These are phyloP conservation scores for Arthroderma uncinatum DNA, from an alignment of 2,329 filamentous ascomycete genomes.

Conservation along the genomic window DNA sequence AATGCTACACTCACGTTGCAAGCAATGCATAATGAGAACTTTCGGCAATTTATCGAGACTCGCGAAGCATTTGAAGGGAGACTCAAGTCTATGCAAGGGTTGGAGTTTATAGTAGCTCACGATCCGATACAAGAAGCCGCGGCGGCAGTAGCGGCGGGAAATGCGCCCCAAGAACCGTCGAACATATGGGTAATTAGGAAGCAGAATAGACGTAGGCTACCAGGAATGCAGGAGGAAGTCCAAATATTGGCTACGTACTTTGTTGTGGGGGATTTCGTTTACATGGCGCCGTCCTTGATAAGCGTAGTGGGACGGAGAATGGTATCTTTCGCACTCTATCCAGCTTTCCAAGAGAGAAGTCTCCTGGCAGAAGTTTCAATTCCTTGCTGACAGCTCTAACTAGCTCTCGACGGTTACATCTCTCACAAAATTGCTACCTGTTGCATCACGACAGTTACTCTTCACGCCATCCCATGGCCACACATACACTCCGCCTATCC, in stretches of 20 bases:
- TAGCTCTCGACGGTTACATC: slow-evolving; percentile 47
- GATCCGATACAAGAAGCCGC: slow-evolving; percentile 43
- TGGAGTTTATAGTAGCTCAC: slow-evolving; percentile 49
- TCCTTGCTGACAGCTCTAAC: background rate
- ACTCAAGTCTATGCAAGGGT: slow-evolving; percentile 44
- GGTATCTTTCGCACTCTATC: slow-evolving; percentile 28
- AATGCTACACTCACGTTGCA: slow-evolving; percentile 48
- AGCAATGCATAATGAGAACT: slow-evolving; percentile 38
- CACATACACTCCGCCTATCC: slow-evolving; percentile 44
- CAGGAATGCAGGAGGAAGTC: slow-evolving; percentile 38
- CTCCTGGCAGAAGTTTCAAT: background rate
- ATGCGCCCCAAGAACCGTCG: slow-evolving; percentile 33
- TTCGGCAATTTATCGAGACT: slow-evolving; percentile 42
- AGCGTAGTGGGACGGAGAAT: slow-evolving; percentile 47
- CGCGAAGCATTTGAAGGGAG: slow-evolving; percentile 46
- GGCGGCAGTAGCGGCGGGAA: slow-evolving; percentile 19
- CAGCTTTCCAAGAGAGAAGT: slow-evolving; percentile 3
- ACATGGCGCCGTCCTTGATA: slow-evolving; percentile 50
- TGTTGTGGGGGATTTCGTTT: slow-evolving; percentile 49
- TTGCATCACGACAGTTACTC: slow-evolving; percentile 42
- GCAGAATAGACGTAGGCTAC: slow-evolving; percentile 40
- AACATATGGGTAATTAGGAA: slow-evolving; percentile 52
- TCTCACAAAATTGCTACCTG: slow-evolving; percentile 45
- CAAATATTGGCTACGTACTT: slow-evolving; percentile 49
- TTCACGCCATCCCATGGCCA: slow-evolving; percentile 51